Evolutionary conservation across 1,139 yeast species (phyloP), one percentile per base, ranked within the genome.

Genomic region (Geotrichum cucujoidarum): DNA sequence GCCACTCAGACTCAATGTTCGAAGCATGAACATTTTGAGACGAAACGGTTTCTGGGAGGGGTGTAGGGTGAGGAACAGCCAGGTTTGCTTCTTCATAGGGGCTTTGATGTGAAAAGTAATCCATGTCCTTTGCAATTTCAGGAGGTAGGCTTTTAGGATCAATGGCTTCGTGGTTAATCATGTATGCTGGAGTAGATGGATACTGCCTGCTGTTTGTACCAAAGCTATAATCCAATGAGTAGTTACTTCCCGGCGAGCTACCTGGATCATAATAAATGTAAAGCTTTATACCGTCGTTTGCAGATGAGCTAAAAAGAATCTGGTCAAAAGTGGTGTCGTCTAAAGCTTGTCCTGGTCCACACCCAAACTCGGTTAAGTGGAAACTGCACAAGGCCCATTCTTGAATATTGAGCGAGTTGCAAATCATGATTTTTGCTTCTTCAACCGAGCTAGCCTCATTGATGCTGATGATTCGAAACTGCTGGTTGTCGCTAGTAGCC

Each of bases 341-440:
- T 17, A 89, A 64, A 0, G 81, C 73, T 3, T 72, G 77, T 4
- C 95, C 96, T 40, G 78, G 77, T 3, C 71, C 71, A 43, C 81
- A 73, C 14, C 80, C 78, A 61, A 81, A 80, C 41, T 88, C 95
- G 0, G 95, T 85, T 54, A 88, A 65, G 58, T 83, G 89, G 41
- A 82, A 70, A 0, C 80, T 66, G 29, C 78, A 65, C 0, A 76
- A 77, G 4, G 67, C 25, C 37, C 59, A 64, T 11, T 71, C 68
- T 5, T 69, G 64, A 17, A 80, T 58, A 6, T 68, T 74, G 20
- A 81, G 60, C 2, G 68, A 67, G 1, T 66, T 62, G 1, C 72
- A 65, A 13, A 82, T 53, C 5, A 61, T 55, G 1, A 62, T 66
- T 51, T 72, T 74, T 32, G 79, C 63, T 2, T 66, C 69, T 0